Evolutionary conservation across 208 protist genomes (phyloP), one percentile per base, ranked within the genome.

Genomic region (Crithidia thermophila): DNA sequence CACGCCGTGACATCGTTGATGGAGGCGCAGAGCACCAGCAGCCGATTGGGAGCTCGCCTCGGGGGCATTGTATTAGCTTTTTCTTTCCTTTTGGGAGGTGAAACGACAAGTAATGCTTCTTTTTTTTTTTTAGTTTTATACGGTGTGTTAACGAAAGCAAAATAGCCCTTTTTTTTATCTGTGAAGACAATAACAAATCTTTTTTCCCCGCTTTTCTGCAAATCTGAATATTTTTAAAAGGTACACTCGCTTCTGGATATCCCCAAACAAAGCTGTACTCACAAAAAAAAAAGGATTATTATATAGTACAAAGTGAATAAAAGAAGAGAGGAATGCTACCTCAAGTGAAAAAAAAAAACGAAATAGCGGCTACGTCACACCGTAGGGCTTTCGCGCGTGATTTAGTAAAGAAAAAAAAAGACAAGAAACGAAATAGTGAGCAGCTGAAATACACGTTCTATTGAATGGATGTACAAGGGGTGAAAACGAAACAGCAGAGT

Each of bases 1-100:
- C 89, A 95, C 45, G 82, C 79, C 4, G 89, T 91, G 43, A 90
- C 82, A 70, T 95, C 87, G 71, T 95, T 95, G 63, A 95, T 90
- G 53, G 76, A 88, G 51, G 84, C 77, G 58, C 85, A 95, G 16
- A 95, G 62, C 45, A 91, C 75, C 66, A 95, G 66, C 14, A 95
- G 51, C 11, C 86, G 76, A 68, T 92, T 93, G 21, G 49, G 39
- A 18, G 33, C 60, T 14, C 70, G 66, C 47, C 71, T 81, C 4
- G 69, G 60, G 40, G 64, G 36, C 66, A 77, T 72, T 13, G 34
- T 50, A n/a, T n/a, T n/a, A n/a, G n/a, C n/a, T n/a, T n/a, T n/a
- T n/a, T n/a, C n/a, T n/a, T n/a, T n/a, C n/a, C n/a, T n/a, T n/a
- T n/a, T n/a, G n/a, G n/a, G n/a, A n/a, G n/a, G n/a, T n/a, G n/a